Evolutionary conservation across 73 alveolate species (phyloP), one percentile per base, ranked within the genome.

Genomic region (Paramecium tetraurelia): DNA sequence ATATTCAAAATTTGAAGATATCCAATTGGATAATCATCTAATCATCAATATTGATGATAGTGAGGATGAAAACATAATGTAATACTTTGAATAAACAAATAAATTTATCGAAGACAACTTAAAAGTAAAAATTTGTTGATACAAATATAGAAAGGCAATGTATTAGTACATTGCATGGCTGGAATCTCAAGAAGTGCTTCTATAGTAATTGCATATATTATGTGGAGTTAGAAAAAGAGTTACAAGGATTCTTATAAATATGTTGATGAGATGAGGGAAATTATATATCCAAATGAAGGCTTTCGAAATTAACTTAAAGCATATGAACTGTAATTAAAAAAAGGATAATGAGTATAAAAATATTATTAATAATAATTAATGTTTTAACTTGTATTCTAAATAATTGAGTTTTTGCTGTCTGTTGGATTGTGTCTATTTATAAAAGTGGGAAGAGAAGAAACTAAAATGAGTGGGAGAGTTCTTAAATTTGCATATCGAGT

Each of bases 381-480:
- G 84, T 63, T 63, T 31, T 4, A 14, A 27, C 11, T 63, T 22
- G 8, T 63, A 5, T 27, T 33, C 22, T 63, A 63, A 63, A 31
- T 63, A 33, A 63, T 63, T 63, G 84, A 63, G 46, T 63, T 63
- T 33, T 3, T 7, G 9, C 24, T 63, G 20, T 63, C 84, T 63
- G 1, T 63, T 63, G 84, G 50, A 12, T 63, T 63, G 29, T 63
- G 50, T 63, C 4, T 33, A 24, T 63, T 31, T 14, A 63, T 63
- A 33, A 80, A 80, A 24, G 58, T 80, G 9, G 90, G 90, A 80
- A 40, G 58, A 48, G 90, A 80, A 20, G 72, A 46, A 43, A 80
- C 90, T 0, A 80, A 41, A 46, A 41, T 80, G 48, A 44, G 63
- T 31, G 90, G 90, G 16, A 22, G 72, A 80, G 57, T 48, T 24